Evolutionary conservation across 1,284 basidiomycete species (phyloP).

Genomic region (Tilletia horrida): DNA sequence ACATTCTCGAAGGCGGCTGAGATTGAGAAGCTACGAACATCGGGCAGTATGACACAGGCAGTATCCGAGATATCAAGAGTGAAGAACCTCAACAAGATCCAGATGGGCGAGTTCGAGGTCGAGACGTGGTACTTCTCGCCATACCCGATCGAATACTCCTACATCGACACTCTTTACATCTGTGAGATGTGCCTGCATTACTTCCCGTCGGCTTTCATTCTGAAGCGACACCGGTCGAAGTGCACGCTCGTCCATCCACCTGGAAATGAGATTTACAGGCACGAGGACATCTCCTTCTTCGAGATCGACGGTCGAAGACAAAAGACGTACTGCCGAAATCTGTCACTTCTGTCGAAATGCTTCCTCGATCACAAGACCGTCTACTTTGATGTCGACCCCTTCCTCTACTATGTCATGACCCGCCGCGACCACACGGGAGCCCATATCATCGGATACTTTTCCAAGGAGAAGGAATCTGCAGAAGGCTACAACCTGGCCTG

Average conservation of each 20-base stretch:
- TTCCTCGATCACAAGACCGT: conserved; percentile 99
- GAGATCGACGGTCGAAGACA: conserved; percentile 97
- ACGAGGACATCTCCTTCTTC: conserved; percentile 94
- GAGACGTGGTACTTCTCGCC: conserved; percentile 99
- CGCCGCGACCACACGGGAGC: conserved; percentile 84
- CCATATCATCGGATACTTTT: conserved; percentile 96
- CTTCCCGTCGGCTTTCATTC: conserved; percentile 40
- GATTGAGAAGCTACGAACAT: conserved; percentile 95
- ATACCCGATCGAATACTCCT: conserved; percentile 95
- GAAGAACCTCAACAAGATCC: conserved; percentile 94
- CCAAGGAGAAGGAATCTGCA: conserved; percentile 96
- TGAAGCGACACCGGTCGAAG: conserved; percentile 73
- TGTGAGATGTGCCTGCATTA: conserved; percentile 83
- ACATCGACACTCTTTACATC: conserved; percentile 89
- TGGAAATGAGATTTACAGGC: conserved; percentile 97
- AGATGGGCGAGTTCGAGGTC: conserved; percentile 93
- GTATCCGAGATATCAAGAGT: conserved; percentile 95
- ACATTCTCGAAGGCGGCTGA: conserved; percentile 87
- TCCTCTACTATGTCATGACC: conserved; percentile 97
- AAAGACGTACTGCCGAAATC: conserved; percentile 92
- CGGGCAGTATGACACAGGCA: conserved; percentile 97
- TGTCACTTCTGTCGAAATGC: conserved; percentile 93
- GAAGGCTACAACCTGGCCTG: conserved; percentile 99
- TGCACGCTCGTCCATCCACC: conserved; percentile 93
- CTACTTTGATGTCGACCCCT: conserved; percentile 99